Evolutionary conservation across 345 rosid species (phyloP).

Genomic region (Populus tremula): DNA sequence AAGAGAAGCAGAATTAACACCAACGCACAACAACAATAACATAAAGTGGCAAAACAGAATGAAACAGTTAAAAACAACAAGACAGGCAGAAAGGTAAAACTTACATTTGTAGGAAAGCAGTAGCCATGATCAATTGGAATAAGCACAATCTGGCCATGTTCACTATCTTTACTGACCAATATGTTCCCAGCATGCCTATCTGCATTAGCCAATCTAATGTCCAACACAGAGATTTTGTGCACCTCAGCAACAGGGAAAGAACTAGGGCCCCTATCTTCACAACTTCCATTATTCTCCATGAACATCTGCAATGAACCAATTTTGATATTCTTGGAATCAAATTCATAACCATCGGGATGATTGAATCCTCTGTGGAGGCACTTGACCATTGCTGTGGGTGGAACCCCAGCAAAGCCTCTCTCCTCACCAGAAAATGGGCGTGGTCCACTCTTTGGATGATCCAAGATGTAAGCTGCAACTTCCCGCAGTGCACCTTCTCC

Average conservation of each 20-base stretch:
- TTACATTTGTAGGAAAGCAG: conserved; percentile 77
- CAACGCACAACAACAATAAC: neutral
- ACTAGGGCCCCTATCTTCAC: conserved; percentile 83
- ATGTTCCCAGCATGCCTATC: conserved; percentile 92
- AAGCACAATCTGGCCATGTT: conserved; percentile 45
- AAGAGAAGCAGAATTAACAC: neutral
- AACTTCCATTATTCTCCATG: conserved; percentile 65
- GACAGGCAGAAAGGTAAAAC: conserved; percentile 19
- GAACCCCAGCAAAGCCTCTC: conserved; percentile 79
- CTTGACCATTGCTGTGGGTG: conserved; percentile 74
- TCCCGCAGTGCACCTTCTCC: conserved; percentile 87
- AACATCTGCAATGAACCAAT: conserved; percentile 87
- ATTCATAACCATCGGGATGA: conserved; percentile 56
- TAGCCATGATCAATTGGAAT: conserved; percentile 90
- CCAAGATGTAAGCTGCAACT: conserved; percentile 86
- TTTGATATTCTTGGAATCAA: conserved; percentile 43
- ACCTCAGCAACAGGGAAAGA: conserved; percentile 72
- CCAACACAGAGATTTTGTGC: conserved; percentile 83
- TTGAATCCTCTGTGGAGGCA: conserved; percentile 72
- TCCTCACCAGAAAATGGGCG: conserved; percentile 32
- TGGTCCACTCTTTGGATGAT: conserved; percentile 53
- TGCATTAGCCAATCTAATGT: conserved; percentile 91
- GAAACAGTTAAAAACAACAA: conserved; percentile 2
- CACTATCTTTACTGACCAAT: conserved; percentile 54
- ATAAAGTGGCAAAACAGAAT: neutral